Conservation (phyloP, 1,284 basidiomycete species). For the Trichosporon coremiiforme region DNA sequence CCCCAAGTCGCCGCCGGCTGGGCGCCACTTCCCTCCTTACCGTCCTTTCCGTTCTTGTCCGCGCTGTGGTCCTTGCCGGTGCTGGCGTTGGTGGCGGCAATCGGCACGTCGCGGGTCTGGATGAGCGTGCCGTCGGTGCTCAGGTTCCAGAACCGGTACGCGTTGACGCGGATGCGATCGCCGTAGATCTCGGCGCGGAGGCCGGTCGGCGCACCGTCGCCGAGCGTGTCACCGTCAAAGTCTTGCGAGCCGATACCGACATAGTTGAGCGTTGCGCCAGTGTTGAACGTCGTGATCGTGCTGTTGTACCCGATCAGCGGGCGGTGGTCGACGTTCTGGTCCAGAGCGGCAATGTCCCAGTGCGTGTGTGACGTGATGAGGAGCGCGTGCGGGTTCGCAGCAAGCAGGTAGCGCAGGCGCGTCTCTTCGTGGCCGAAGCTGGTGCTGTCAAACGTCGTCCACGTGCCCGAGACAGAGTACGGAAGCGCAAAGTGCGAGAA, state of each 20-base stretch:
- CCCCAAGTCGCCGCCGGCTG: not conserved
- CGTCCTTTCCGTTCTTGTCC: not conserved
- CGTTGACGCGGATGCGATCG: constrained; percentile 20
- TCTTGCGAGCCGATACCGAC: not conserved
- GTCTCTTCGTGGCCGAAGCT: constrained; percentile 7
- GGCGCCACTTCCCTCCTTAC: not conserved
- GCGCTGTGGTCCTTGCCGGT: not conserved
- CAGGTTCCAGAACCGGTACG: constrained; percentile 17
- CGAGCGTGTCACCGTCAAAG: not conserved
- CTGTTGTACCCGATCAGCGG: constrained; percentile 5
- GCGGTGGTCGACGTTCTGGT: constrained; percentile 21
- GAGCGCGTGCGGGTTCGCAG: constrained; percentile 21
- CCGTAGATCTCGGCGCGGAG: constrained; percentile 17
- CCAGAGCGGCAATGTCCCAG: constrained; percentile 17
- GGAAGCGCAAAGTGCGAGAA: constrained; percentile 20
- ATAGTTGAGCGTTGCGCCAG: constrained; percentile 9
- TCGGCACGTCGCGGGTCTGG: constrained; percentile 15
- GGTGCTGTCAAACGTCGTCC: not conserved
- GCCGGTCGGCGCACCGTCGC: not conserved
- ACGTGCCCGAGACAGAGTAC: constrained; percentile 8
- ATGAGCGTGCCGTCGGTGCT: constrained; percentile 12
- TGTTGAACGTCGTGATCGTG: constrained; percentile 21
- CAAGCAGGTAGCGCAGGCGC: constrained; percentile 17
- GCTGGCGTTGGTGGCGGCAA: not conserved
- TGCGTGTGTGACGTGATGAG: constrained; percentile 21